Base-by-base conservation (phyloP, 1,284 basidiomycete genomes). In the Cryptococcus depauperatus region DNA sequence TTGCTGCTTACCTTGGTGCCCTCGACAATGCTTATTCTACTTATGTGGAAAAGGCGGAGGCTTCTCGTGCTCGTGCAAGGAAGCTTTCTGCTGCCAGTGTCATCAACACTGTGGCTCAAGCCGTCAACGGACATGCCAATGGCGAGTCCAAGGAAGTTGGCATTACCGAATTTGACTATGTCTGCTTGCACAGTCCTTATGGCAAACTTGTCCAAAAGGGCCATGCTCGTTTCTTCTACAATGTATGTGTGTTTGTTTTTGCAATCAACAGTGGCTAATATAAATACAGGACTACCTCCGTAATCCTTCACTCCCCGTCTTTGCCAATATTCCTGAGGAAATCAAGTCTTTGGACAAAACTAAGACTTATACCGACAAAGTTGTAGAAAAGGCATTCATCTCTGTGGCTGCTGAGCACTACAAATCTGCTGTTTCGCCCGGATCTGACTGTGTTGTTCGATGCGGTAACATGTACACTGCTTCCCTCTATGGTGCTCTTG, bases 391-490 rank as follows among this genome's bases (percentile, higher is more conserved):
- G 79, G 80, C 85, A 5, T 93, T 96, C 73, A 79, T 92, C 43
- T 73, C 69, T 30, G 73, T 82, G 54, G 82, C 83, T 46, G 86
- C 85, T 66, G 70, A 75, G 19, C 76, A 79, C 38, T 92, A 87
- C 73, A 77, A 77, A 51, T 71, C 77, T 52, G 80, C 82, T 61
- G 82, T 88, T 22, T 79, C 80, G 51, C 84, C 86, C 5, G 78
- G 75, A 22, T 88, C 90, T 78, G 79, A 81, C 53, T 84, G 83
- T 74, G 87, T 88, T 43, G 80, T 81, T 67, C 82, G 87, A 44
- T 81, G 91, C 63, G 93, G 93, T 14, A 97, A 98, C 81, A 95
- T 93, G 86, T 97, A 98, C 79, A 92, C 93, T 19, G 93, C 85
- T n/a, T 92, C 89, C 35, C 77, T 98, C 23, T 97, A 93, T 69